Evolutionary conservation across 352 stramenopile genomes (phyloP), one percentile per base, ranked within the genome.

Genomic region (Phytopythium mirpurense): DNA sequence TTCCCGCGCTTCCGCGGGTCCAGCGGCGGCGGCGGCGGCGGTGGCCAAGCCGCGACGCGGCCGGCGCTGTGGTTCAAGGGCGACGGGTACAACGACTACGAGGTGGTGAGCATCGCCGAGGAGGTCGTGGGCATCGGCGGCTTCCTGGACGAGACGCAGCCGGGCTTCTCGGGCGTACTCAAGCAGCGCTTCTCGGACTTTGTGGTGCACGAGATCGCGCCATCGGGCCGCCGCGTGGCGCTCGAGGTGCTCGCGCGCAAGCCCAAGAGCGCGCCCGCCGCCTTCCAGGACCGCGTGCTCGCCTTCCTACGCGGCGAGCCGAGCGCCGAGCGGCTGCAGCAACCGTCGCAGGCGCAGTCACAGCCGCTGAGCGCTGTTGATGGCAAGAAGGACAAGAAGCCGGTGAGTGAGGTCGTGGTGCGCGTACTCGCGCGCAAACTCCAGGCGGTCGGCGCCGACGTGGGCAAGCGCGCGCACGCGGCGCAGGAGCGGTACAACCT

Each of bases 121-220:
- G 67, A 81, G 15, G 73, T 81, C 23, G 73, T 82, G 3, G 78
- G 75, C 41, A 88, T 88, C 62, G 61, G 51, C 0, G 73, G 73
- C 41, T 88, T 84, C 57, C 65, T 83, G 10, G 54, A 38, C 23
- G 29, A 59, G 3, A 24, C 42, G 9, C 64, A 75, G 32, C 34
- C 40, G 1, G 79, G 83, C 29, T 93, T 94, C 55, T 59, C 66
- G 16, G 83, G 83, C 11, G 60, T 86, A 50, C 52, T 94, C 21
- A 94, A 95, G 69, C 78, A 92, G 62, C 72, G 84, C 19, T 95
- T 77, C 63, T 86, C 74, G 26, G 86, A 96, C 53, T 95, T 93
- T 60, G 62, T 95, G 47, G 86, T 96, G 45, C 82, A 87, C 46
- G 86, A 96, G 59, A 54, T 94, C 24, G 34, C 60, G 4, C 41